Evolutionary conservation across 371 early-diverging fungal genomes (phyloP).

Genomic region (Syncephalastrum monosporum): DNA sequence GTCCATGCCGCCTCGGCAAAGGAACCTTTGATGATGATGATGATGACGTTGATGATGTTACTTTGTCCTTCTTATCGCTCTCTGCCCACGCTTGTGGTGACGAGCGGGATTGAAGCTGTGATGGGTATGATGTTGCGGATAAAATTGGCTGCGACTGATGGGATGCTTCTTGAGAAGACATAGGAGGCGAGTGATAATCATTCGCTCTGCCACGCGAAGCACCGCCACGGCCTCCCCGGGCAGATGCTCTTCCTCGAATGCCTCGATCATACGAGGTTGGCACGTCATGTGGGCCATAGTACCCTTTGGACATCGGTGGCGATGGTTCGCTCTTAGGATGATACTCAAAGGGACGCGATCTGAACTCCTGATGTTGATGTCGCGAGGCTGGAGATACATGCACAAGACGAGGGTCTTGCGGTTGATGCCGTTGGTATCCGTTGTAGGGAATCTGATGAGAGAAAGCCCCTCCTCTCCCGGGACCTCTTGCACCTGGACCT

Average conservation of each 20-base stretch:
- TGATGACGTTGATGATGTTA: constrained; percentile 2
- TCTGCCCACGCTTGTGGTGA: constrained; percentile 2
- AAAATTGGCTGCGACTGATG: neutral
- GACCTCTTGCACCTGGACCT: too few species aligned
- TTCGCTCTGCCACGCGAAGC: neutral
- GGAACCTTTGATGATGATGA: neutral
- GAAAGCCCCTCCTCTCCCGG: too few species aligned
- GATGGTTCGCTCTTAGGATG: neutral
- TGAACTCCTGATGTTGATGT: too few species aligned
- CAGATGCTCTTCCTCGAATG: too few species aligned
- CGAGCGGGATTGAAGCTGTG: neutral
- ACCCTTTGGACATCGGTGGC: neutral
- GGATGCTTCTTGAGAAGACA: neutral
- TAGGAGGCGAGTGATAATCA: constrained; percentile 2
- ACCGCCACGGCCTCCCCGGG: too few species aligned
- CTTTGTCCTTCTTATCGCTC: neutral
- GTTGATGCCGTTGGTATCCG: too few species aligned
- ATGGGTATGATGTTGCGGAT: neutral
- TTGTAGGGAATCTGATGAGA: too few species aligned
- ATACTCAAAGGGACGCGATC: too few species aligned
- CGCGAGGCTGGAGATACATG: too few species aligned
- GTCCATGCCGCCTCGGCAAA: constrained; percentile 5
- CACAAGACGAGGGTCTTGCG: too few species aligned
- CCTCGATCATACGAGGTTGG: neutral
- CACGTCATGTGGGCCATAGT: neutral